Conservation (phyloP, 2,329 filamentous ascomycete genomes). For the Fusarium anguioides region DNA sequence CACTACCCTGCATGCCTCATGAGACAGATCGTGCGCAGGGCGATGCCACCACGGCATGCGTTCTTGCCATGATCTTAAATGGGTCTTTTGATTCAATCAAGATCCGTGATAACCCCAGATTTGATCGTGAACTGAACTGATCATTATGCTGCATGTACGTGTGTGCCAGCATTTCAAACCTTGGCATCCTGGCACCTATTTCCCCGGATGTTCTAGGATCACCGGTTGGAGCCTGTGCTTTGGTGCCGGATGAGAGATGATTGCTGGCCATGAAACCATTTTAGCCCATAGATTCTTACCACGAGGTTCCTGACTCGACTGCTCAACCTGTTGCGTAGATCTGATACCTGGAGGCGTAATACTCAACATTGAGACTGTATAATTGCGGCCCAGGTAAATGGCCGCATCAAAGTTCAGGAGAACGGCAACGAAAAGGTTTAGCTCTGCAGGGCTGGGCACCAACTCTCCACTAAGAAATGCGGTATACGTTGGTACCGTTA, state of each 20-base stretch:
- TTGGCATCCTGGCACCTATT: neutral
- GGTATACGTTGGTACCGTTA: no score
- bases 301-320: conserved; percentile 21
- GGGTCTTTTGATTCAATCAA: conserved; percentile 18
- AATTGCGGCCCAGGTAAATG: conserved; percentile 15
- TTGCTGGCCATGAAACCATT: neutral
- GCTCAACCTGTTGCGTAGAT: conserved; percentile 9
- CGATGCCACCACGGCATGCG: conserved; percentile 33
- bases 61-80: conserved; percentile 22
- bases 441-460: conserved; percentile 11
- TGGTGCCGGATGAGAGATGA: neutral
- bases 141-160: neutral
- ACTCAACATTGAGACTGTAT: conserved; percentile 7
- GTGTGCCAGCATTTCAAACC: neutral
- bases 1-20: conserved; percentile 28
- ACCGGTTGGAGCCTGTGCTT: neutral
- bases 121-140: conserved; percentile 13
- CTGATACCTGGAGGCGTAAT: conserved; percentile 21
- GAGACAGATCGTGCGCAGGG: conserved; percentile 32
- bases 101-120: conserved; percentile 26
- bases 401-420: conserved; percentile 15
- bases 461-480: conserved; percentile 1
- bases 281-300: neutral
- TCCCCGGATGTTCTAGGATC: conserved; percentile 4
- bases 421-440: neutral